Conservation (phyloP, 1,284 basidiomycete genomes). For the Heterobasidion occidentale region DNA sequence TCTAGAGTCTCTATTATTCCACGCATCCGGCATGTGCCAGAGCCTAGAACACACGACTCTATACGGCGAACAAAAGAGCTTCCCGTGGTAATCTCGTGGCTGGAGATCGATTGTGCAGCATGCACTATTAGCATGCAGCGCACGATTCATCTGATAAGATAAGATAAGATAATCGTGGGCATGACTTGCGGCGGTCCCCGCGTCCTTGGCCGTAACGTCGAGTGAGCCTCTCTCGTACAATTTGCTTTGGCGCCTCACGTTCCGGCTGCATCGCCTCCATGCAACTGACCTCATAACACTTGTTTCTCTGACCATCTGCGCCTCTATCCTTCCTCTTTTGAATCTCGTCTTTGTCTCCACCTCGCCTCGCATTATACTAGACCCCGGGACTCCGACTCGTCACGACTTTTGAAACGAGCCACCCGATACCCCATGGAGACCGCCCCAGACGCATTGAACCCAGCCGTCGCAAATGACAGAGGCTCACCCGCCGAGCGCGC, state of each 20-base stretch:
- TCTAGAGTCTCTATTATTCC: background rate
- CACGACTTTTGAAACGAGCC: too few relatives aligned
- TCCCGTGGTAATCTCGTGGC: too few relatives aligned
- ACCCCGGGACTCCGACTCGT: too few relatives aligned
- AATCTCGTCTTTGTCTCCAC: too few relatives aligned
- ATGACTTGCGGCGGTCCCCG: too few relatives aligned
- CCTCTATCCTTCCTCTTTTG: background rate
- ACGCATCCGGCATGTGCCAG: background rate
- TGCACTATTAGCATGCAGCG: too few relatives aligned
- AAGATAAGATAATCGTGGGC: background rate
- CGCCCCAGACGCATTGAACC: slow-evolving; percentile 18
- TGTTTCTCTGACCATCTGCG: background rate
- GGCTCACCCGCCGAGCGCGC: slow-evolving; percentile 28
- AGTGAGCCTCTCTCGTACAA: background rate
- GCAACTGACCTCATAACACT: background rate
- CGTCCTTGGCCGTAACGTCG: too few relatives aligned
- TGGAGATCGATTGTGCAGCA: too few relatives aligned
- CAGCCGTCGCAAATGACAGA: slow-evolving; percentile 2
- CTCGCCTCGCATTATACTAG: too few relatives aligned
- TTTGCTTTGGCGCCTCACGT: background rate
- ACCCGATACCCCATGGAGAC: slow-evolving; percentile 18
- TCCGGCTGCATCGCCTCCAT: background rate
- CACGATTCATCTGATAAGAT: background rate
- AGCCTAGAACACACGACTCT: background rate
- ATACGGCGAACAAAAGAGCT: background rate